Conservation (phyloP, 2,329 filamentous ascomycete genomes). For the Zasmidium cellare region DNA sequence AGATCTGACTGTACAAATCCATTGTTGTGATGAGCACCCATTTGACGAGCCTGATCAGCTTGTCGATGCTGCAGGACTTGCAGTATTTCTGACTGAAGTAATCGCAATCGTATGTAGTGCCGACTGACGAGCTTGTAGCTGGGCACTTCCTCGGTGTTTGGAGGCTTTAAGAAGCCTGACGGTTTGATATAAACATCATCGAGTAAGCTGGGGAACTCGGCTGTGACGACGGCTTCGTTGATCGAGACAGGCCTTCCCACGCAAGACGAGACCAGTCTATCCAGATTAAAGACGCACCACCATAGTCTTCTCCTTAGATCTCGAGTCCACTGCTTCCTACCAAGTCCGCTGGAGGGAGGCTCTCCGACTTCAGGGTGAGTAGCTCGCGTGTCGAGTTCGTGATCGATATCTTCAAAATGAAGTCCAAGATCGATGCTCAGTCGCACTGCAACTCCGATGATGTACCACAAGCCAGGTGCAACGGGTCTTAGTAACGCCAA, state of each 20-base stretch:
- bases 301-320: constrained; percentile 84
- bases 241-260: constrained; percentile 92
- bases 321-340: constrained; percentile 77
- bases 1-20: constrained; percentile 76
- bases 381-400: constrained; percentile 47
- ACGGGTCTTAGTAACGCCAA: constrained; percentile 90
- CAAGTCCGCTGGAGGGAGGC: constrained; percentile 39
- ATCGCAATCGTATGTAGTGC: constrained; percentile 85
- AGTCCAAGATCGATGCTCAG: constrained; percentile 88
- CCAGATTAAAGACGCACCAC: constrained; percentile 93
- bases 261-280: constrained; percentile 91
- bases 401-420: constrained; percentile 81
- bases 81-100: constrained; percentile 91
- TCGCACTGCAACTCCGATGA: constrained; percentile 88
- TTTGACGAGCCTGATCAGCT: constrained; percentile 71
- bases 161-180: constrained; percentile 67
- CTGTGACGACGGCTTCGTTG: constrained; percentile 94
- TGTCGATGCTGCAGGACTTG: constrained; percentile 93
- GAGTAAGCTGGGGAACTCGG: constrained; percentile 84
- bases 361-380: constrained; percentile 15
- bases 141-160: constrained; percentile 52
- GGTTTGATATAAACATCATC: constrained; percentile 88
- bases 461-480: constrained; percentile 94
- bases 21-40: constrained; percentile 64
- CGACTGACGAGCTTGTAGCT: constrained; percentile 90